A percentile compares a stretch with the other conserved stretches of the same genome.
These are phyloP conservation scores for Stemphylium lycopersici DNA, from an alignment of 2,329 filamentous ascomycete species.

Conservation along the genomic window DNA sequence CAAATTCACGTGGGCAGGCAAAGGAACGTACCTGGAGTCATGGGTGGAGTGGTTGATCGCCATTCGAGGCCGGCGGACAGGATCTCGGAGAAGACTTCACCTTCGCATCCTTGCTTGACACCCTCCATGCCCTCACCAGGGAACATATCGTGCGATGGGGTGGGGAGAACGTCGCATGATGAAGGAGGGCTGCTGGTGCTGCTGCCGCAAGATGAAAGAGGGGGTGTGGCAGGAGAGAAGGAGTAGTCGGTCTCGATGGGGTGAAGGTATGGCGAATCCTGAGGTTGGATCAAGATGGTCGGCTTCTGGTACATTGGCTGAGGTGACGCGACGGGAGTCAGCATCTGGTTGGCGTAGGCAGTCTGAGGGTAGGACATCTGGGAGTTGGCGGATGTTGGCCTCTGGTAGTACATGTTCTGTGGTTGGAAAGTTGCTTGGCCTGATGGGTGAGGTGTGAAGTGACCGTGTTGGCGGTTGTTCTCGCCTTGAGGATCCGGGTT, in stretches of 20 bases:
- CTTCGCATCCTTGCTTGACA: constrained; percentile 66
- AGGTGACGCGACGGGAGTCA: constrained; percentile 79
- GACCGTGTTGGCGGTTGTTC: constrained; percentile 69
- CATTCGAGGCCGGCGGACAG: constrained; percentile 78
- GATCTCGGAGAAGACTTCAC: constrained; percentile 73
- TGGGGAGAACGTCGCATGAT: constrained; percentile 76
- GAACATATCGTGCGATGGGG: constrained; percentile 83
- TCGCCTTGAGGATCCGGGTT: constrained; percentile 76
- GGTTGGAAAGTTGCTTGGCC: constrained; percentile 46
- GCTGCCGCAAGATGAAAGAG: constrained; percentile 84
- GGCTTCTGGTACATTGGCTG: constrained; percentile 77
- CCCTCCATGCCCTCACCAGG: constrained; percentile 47
- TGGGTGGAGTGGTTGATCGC: constrained; percentile 77
- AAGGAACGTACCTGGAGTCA: constrained; percentile 80
- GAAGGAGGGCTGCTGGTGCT: constrained; percentile 81
- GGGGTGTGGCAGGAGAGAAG: constrained; percentile 84
- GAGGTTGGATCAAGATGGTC: constrained; percentile 68
- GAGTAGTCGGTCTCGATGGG: constrained; percentile 77
- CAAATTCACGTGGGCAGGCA: neutral
- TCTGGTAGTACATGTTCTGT: constrained; percentile 54
- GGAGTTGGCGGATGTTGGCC: constrained; percentile 70
- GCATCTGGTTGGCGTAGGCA: constrained; percentile 65
- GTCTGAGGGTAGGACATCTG: constrained; percentile 56
- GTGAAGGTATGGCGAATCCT: constrained; percentile 59
- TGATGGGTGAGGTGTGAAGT: constrained; percentile 68